phyloP scores from a whole-genome alignment of 148 eudicot genomes.

The Silene latifolia region DNA sequence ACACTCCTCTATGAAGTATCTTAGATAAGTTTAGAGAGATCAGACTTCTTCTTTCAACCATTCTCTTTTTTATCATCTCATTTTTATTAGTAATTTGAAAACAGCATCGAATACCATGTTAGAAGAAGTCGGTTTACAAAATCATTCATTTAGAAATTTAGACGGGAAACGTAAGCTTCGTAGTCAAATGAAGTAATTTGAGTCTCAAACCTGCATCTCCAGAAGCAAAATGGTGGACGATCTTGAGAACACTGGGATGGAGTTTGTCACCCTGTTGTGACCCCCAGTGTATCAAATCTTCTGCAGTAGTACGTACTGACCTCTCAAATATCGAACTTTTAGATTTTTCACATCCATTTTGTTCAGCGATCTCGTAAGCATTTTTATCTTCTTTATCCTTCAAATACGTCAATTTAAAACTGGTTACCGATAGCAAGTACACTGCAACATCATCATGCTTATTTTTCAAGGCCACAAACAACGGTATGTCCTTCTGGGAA shows the following conservation, averaged over 20 bases:
- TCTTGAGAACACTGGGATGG: slow-evolving; percentile 7
- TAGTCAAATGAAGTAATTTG: background rate
- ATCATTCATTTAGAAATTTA: no score
- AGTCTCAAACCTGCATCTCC: background rate
- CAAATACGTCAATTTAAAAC: background rate
- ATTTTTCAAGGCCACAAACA: background rate
- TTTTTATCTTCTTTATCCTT: slow-evolving; percentile 1
- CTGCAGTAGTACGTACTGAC: background rate
- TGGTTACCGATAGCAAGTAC: background rate
- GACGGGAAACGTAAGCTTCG: background rate
- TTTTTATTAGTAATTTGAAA: no score
- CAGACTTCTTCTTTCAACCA: no score
- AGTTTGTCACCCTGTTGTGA: background rate
- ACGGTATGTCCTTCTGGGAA: background rate
- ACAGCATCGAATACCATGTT: no score
- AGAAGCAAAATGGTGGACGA: slow-evolving; percentile 8
- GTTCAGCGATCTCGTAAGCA: slow-evolving; percentile 11
- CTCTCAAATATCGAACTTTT: background rate
- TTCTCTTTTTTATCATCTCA: no score
- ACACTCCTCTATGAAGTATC: no score
- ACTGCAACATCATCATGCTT: slow-evolving; percentile 11
- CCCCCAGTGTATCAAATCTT: slow-evolving; percentile 5
- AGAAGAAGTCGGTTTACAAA: no score
- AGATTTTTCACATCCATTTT: slow-evolving; percentile 8
- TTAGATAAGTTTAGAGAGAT: no score